phyloP scores from a whole-genome alignment of 495 filamentous ascomycete species.

The Neurospora tetraspora region DNA sequence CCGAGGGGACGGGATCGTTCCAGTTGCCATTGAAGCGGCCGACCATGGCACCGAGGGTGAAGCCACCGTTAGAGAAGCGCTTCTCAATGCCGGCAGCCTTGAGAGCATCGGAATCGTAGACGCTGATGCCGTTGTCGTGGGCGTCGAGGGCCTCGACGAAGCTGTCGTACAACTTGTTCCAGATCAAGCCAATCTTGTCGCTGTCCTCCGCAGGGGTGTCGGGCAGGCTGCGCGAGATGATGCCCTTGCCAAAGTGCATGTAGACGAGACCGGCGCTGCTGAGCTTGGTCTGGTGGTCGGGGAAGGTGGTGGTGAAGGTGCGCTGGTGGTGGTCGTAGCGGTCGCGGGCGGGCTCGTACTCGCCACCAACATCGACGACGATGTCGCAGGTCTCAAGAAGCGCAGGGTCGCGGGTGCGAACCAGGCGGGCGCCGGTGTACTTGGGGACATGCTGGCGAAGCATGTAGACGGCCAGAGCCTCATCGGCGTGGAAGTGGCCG shows the following conservation, averaged over 20 bases:
- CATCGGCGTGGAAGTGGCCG: constrained; percentile 97
- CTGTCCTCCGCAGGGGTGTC: constrained; percentile 34
- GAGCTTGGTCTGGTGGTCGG: constrained; percentile 71
- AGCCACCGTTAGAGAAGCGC: constrained; percentile 69
- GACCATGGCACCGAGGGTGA: constrained; percentile 75
- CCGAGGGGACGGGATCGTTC: constrained; percentile 40
- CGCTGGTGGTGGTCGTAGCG: constrained; percentile 98
- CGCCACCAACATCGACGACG: constrained; percentile 90
- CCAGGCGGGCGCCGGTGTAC: constrained; percentile 62
- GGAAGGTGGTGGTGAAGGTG: constrained; percentile 69
- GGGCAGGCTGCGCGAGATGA: constrained; percentile 59
- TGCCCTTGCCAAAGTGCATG: constrained; percentile 82
- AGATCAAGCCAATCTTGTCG: constrained; percentile 61
- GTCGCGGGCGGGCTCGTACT: constrained; percentile 64
- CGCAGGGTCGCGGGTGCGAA: constrained; percentile 78
- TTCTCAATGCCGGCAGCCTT: constrained; percentile 58
- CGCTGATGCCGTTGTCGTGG: constrained; percentile 88
- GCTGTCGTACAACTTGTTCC: constrained; percentile 80
- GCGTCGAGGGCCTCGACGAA: constrained; percentile 96
- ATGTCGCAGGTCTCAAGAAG: constrained; percentile 76
- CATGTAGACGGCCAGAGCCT: constrained; percentile 95
- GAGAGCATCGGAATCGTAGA: constrained; percentile 59
- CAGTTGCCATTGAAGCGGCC: constrained; percentile 69
- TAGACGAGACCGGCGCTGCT: constrained; percentile 89
- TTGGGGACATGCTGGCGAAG: constrained; percentile 72